A percentile compares a stretch with the other conserved stretches of the same genome.
These are phyloP conservation scores for Mortierella alpina DNA, from an alignment of 192 early-diverging fungal species.

Conservation along the genomic window DNA sequence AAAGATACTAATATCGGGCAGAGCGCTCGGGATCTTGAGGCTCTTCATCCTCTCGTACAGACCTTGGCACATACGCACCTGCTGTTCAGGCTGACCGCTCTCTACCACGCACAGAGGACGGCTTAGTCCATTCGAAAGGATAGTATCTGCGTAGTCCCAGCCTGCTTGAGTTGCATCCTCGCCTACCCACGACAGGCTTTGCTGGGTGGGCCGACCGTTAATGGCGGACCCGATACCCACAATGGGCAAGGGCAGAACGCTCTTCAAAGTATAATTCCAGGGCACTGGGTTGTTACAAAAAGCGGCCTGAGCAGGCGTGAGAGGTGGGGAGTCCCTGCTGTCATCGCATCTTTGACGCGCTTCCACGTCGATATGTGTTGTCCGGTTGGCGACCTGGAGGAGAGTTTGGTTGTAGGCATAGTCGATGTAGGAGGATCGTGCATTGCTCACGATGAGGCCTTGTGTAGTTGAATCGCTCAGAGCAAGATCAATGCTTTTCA, in stretches of 20 bases:
- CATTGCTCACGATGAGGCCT: constrained; percentile 34
- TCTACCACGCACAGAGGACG: constrained; percentile 31
- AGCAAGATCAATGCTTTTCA: constrained; percentile 22
- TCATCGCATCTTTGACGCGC: constrained; percentile 10
- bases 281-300: background rate
- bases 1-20: constrained; percentile 24
- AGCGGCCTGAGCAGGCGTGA: background rate
- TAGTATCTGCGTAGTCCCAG: constrained; percentile 17
- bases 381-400: background rate
- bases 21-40: background rate
- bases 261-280: constrained; percentile 35
- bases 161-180: constrained; percentile 37
- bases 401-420: constrained; percentile 30
- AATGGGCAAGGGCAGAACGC: constrained; percentile 26
- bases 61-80: constrained; percentile 30
- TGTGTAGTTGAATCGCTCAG: constrained; percentile 19
- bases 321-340: background rate
- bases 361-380: constrained; percentile 1
- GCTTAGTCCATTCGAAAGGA: background rate
- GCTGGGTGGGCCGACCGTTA: background rate
- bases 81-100: constrained; percentile 18
- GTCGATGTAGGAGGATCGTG: constrained; percentile 12
- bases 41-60: constrained; percentile 17
- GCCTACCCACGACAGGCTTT: constrained; percentile 41
- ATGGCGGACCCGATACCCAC: constrained; percentile 34